Conservation (phyloP, 1,139 yeast genomes). For the Debaryomyces nepalensis region DNA sequence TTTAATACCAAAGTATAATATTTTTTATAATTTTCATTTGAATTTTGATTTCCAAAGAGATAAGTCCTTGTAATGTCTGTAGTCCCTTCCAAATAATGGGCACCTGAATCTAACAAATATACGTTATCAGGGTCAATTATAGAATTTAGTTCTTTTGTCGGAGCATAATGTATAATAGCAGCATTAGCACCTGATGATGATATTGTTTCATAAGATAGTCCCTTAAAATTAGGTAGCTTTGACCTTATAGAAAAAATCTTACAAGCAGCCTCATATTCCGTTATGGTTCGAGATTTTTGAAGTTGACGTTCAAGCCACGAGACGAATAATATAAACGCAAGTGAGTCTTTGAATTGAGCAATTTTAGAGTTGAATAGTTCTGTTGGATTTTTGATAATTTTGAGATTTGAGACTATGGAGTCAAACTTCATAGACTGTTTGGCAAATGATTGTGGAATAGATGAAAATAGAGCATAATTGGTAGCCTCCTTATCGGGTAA, state of each 20-base stretch:
- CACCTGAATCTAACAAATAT: slow-evolving; percentile 57
- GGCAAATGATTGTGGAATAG: slow-evolving; percentile 36
- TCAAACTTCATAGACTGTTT: slow-evolving; percentile 30
- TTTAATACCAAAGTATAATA: slow-evolving; percentile 56
- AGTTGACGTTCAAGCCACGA: slow-evolving; percentile 49
- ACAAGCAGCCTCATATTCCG: slow-evolving; percentile 50
- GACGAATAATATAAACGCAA: slow-evolving; percentile 44
- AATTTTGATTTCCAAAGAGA: slow-evolving; percentile 40
- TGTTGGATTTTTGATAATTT: slow-evolving; percentile 42
- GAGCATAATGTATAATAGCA: slow-evolving; percentile 60
- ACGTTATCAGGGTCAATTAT: slow-evolving; percentile 47
- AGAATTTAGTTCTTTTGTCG: slow-evolving; percentile 45
- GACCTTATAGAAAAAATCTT: slow-evolving; percentile 47
- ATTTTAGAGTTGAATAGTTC: slow-evolving; percentile 45
- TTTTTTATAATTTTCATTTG: slow-evolving; percentile 35
- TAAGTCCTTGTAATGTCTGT: slow-evolving; percentile 51
- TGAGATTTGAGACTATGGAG: slow-evolving; percentile 42
- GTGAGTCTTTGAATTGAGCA: slow-evolving; percentile 51
- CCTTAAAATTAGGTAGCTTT: slow-evolving; percentile 51
- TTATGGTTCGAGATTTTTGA: slow-evolving; percentile 27
- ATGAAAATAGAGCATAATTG: slow-evolving; percentile 38
- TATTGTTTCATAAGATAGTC: slow-evolving; percentile 58
- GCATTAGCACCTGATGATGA: slow-evolving; percentile 60
- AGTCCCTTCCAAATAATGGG: slow-evolving; percentile 62
- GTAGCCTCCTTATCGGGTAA: slow-evolving; percentile 39